phyloP scores from a whole-genome alignment of 2,329 filamentous ascomycete genomes.

The Ophiocordyceps camponoti-saundersi region DNA sequence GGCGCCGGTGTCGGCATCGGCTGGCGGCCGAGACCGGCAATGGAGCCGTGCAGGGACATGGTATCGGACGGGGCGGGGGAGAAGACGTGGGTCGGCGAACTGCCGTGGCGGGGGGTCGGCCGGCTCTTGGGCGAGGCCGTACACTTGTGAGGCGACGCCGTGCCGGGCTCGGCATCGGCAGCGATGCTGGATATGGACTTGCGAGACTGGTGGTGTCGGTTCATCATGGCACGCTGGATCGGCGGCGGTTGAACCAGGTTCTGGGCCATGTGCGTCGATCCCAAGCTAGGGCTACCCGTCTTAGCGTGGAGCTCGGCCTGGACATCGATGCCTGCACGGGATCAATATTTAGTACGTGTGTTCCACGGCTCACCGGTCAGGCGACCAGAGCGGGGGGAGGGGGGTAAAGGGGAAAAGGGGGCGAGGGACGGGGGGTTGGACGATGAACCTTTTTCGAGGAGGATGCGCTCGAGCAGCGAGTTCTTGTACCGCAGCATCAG shows the following conservation, averaged over 20 bases:
- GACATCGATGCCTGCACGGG: constrained; percentile 68
- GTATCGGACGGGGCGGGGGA: constrained; percentile 28
- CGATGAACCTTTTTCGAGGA: constrained; percentile 90
- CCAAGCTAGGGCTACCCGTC: constrained; percentile 70
- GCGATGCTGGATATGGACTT: constrained; percentile 58
- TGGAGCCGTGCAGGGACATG: constrained; percentile 24
- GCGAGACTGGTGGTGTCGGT: constrained; percentile 60
- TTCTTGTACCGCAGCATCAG: constrained; percentile 98
- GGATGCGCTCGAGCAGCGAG: constrained; percentile 82
- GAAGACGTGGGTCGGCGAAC: constrained; percentile 36
- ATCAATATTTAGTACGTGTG: background rate
- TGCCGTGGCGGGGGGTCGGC: constrained; percentile 62
- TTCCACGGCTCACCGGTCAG: background rate
- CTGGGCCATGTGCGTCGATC: constrained; percentile 48
- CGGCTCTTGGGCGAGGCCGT: constrained; percentile 52
- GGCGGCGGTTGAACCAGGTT: constrained; percentile 57
- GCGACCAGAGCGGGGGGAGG: background rate
- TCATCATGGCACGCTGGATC: constrained; percentile 66
- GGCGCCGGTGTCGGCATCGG: constrained; percentile 12
- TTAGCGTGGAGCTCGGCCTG: constrained; percentile 90
- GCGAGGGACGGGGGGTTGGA: background rate
- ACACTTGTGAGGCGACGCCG: constrained; percentile 32
- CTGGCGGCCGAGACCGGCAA: constrained; percentile 14
- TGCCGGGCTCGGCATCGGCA: constrained; percentile 50
- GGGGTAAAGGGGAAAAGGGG: background rate